Base-by-base conservation (phyloP, 2,329 filamentous ascomycete species). In the Dactylellina haptotyla region DNA sequence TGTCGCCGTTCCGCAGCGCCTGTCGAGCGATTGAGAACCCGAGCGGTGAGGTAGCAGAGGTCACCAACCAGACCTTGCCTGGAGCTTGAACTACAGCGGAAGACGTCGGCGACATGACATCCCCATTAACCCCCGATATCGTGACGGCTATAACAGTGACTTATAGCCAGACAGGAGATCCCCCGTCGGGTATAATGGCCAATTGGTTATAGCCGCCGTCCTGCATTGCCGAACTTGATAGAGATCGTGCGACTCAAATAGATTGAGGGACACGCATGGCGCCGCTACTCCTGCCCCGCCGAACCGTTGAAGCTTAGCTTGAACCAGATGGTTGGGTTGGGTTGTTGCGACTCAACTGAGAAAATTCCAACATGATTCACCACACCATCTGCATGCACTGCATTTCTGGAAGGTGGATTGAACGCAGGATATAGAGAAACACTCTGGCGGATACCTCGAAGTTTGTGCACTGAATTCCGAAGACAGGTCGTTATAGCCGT, bases 1-100 rank as follows among this genome's bases (percentile, higher is more conserved):
- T 93, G 81, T 98, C 95, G 53, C 95, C 94, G 81, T 97, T 93
- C n/a, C 88, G 87, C 51, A 98, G 88, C 45, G 96, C 85, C 77
- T 92, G 87, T 62, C 90, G 88, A 61, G 92, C 90, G 67, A 97
- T 85, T 48, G 91, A 90, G 72, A 97, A 90, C 61, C 90, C 90
- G 75, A 97, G 86, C 10, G 94, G 92, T 34, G 92, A 94, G 72
- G 94, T 87, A 32, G 92, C 91, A 70, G 91, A 90, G 9, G 93
- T 97, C 76, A 99, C 84, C 79, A 99, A 89, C 95, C 95, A 98
- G 78, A 94, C 92, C 79, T 73, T 73, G 37, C 61, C 61, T n/a
- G n/a, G n/a, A n/a, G n/a, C n/a, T 23, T 58, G 32, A 30, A 37
- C 37, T 61, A 48, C 26, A 46, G 34, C 28, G 23, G 51, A 54